Evolutionary conservation across 768 basidiomycete genomes (phyloP), one percentile per base, ranked within the genome.

Genomic region (Cystobasidium ongulense): DNA sequence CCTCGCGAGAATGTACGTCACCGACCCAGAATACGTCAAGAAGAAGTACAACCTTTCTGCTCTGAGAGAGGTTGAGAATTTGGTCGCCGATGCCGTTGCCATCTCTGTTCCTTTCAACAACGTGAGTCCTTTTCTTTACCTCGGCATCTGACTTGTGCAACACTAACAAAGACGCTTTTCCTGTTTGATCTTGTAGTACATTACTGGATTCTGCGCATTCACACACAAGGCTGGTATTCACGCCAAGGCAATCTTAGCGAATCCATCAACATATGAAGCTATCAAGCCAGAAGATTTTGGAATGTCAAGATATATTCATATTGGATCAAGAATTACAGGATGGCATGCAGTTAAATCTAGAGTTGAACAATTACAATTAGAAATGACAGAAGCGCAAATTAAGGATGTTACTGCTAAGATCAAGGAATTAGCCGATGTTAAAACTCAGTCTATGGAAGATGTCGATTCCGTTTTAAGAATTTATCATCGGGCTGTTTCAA

Each of bases 141-240:
- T n/a, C n/a, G n/a, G n/a, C n/a, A n/a, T n/a, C n/a, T n/a, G n/a
- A n/a, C n/a, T n/a, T n/a, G n/a, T n/a, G n/a, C n/a, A n/a, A n/a
- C n/a, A n/a, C n/a, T n/a, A n/a, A n/a, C n/a, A n/a, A n/a, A n/a
- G n/a, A n/a, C n/a, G n/a, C n/a, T n/a, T n/a, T 83, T n/a, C n/a
- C 29, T 23, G 1, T 52, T 66, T 29, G 25, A 64, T n/a, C 33
- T 18, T 38, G 2, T 39, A 79, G 80, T 83, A 82, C 78, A 83
- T 83, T 77, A 97, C 94, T 71, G 96, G 96, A 18, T 99, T 97
- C 83, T 98, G 96, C 80, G 96, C 96, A 1, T 99, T 99, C 85
- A 99, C 96, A 31, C 96, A 98, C 88, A 98, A 99, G 88, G 96
- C 96, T 25, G 96, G 96, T 81, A 99, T 99, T 76, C 96, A 99